Percentiles rank a stretch among this genome's conserved stretches.
phyloP scores from a whole-genome alignment of 805 yeast species.

The Zygosaccharomyces pseudorouxii region DNA sequence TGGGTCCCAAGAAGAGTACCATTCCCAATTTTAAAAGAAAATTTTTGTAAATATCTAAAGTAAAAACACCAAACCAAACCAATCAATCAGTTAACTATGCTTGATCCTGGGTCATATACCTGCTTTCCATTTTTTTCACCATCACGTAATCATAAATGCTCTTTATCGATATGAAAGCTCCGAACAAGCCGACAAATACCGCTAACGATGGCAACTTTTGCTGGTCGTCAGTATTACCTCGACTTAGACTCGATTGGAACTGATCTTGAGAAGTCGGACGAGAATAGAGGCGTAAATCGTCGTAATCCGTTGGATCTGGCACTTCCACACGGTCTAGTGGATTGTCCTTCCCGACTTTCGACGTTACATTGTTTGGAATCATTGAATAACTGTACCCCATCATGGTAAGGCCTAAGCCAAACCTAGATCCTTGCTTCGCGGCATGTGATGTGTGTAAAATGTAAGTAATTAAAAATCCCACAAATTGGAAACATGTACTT shows the following conservation, averaged over 20 bases:
- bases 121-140: conserved; percentile 71
- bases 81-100: neutral
- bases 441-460: conserved; percentile 94
- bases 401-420: conserved; percentile 85
- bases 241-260: conserved; percentile 30
- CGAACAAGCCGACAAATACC: conserved; percentile 59
- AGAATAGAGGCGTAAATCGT: conserved; percentile 33
- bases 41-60: neutral
- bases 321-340: conserved; percentile 46
- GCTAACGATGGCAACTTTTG: conserved; percentile 51
- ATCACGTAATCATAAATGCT: conserved; percentile 67
- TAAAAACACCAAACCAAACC: neutral
- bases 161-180: conserved; percentile 58
- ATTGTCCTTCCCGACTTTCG: conserved; percentile 31
- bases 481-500: conserved; percentile 86
- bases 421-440: conserved; percentile 89
- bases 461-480: conserved; percentile 88
- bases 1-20: neutral
- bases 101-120: conserved; percentile 28
- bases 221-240: conserved; percentile 32
- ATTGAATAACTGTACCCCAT: conserved; percentile 62
- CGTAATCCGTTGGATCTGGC: conserved; percentile 53
- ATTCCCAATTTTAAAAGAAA: neutral
- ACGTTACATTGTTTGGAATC: conserved; percentile 42
- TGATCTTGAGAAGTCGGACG: conserved; percentile 24